Evolutionary conservation across 2,329 filamentous ascomycete genomes (phyloP).

Genomic region (Cladosporium sp.): DNA sequence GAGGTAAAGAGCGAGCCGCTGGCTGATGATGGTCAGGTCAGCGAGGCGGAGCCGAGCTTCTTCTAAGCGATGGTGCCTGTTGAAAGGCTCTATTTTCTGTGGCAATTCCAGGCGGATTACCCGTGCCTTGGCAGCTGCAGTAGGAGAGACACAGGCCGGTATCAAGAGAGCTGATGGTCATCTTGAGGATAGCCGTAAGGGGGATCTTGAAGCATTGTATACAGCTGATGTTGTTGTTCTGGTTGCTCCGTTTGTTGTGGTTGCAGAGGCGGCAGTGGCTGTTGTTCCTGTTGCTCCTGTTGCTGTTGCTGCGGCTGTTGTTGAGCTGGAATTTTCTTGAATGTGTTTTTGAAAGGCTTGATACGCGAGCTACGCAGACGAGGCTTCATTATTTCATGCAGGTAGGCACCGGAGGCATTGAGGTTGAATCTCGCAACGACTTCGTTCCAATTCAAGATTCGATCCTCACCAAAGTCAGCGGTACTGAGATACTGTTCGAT

Average conservation of each 20-base stretch:
- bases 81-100: constrained; percentile 41
- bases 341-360: not conserved
- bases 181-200: not conserved
- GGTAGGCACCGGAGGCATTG: not conserved
- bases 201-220: not conserved
- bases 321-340: not conserved
- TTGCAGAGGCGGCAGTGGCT: not conserved
- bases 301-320: not conserved
- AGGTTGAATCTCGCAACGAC: not conserved
- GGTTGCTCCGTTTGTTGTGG: not conserved
- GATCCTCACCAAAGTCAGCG: not conserved
- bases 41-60: constrained; percentile 3
- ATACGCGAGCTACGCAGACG: not conserved
- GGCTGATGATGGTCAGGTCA: not conserved
- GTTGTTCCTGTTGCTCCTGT: not conserved
- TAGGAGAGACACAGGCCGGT: constrained; percentile 9
- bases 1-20: not conserved
- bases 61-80: not conserved
- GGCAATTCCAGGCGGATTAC: constrained; percentile 50
- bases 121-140: constrained; percentile 40
- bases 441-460: not conserved
- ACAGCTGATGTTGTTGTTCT: not conserved
- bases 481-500: not conserved
- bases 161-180: not conserved
- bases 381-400: not conserved